These are phyloP conservation scores for Colletotrichum sp. DNA, from an alignment of 2,329 filamentous ascomycete genomes.

Conservation along the genomic window DNA sequence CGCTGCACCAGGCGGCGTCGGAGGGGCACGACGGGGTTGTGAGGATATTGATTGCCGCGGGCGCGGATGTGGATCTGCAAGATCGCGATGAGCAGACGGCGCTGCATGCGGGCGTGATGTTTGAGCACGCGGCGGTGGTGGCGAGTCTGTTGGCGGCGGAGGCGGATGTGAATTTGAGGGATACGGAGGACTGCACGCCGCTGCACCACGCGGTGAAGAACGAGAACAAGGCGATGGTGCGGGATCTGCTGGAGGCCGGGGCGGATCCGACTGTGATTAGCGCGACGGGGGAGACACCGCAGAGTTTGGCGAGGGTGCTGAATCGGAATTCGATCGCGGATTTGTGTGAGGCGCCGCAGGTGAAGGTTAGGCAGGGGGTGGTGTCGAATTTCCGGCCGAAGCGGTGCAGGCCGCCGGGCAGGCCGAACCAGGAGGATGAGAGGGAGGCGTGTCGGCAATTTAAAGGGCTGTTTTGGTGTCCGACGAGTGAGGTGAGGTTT, in stretches of 20 bases:
- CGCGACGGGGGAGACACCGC: constrained; percentile 21
- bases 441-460: constrained; percentile 20
- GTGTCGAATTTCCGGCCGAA: constrained; percentile 2
- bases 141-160: constrained; percentile 12
- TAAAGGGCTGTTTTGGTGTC: constrained; percentile 19
- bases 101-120: constrained; percentile 22
- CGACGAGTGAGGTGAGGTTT: constrained; percentile 17
- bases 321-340: constrained; percentile 15
- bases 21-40: constrained; percentile 21
- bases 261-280: constrained; percentile 21
- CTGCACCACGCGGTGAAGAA: constrained; percentile 24
- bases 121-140: constrained; percentile 23
- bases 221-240: constrained; percentile 15
- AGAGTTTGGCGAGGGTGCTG: constrained; percentile 13
- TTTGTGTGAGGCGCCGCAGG: constrained; percentile 16
- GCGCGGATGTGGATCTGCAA: constrained; percentile 22
- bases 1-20: constrained; percentile 23
- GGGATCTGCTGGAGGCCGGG: constrained; percentile 21
- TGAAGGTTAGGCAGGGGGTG: constrained; percentile 7
- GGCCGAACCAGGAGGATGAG: constrained; percentile 19
- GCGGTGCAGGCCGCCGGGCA: constrained; percentile 1
- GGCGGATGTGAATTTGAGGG: constrained; percentile 14
- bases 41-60: constrained; percentile 17
- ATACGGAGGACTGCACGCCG: constrained; percentile 23
- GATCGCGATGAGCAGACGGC: constrained; percentile 23